Base-by-base conservation (phyloP, 2,329 filamentous ascomycete species). In the Neophaeococcomyces mojaviensis region DNA sequence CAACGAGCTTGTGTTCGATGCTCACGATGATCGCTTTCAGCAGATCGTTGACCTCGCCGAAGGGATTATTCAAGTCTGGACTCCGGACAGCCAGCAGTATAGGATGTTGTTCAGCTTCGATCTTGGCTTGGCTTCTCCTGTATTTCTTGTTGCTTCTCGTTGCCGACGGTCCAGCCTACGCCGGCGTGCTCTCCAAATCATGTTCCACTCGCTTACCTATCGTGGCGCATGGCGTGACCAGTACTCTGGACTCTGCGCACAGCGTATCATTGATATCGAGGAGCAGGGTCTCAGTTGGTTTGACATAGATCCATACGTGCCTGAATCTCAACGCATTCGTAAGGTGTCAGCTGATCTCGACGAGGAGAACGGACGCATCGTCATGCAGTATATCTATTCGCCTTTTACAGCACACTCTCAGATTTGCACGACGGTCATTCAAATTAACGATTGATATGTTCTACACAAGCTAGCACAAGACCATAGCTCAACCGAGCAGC, bases 311-410 rank as follows among this genome's bases (percentile, higher is more conserved):
- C 9, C 16, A 24, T 39, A 39, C 20, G 37, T 39, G 15, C 16
- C 15, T 39, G 37, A 39, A 24, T 26, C 6, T 39, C 37, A 24
- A 26, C 37, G 37, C 16, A 39, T 39, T 20, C 37, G 37, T 6
- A 39, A 39, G 20, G 37, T 39, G 37, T 19, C 37, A 10, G 37
- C 37, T 8, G 37, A 39, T 18, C 12, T 39, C 9, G 7, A 39
- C 7, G 37, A 39, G 37, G 37, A 39, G 16, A 39, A 24, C 19
- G 20, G 16, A 6, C 33, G 45, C 12, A 59, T 55, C 5, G 15
- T 48, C n/a, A 19, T 16, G n/a, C n/a, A n/a, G n/a, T n/a, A n/a
- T n/a, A n/a, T n/a, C n/a, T n/a, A n/a, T n/a, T n/a, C n/a, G n/a
- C n/a, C n/a, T n/a, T n/a, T n/a, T n/a, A n/a, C n/a, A n/a, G n/a